Percentiles rank a stretch among this genome's conserved stretches.
These are phyloP conservation scores for Botryotinia narcissicola DNA, from an alignment of 2,329 filamentous ascomycete species.

Conservation along the genomic window DNA sequence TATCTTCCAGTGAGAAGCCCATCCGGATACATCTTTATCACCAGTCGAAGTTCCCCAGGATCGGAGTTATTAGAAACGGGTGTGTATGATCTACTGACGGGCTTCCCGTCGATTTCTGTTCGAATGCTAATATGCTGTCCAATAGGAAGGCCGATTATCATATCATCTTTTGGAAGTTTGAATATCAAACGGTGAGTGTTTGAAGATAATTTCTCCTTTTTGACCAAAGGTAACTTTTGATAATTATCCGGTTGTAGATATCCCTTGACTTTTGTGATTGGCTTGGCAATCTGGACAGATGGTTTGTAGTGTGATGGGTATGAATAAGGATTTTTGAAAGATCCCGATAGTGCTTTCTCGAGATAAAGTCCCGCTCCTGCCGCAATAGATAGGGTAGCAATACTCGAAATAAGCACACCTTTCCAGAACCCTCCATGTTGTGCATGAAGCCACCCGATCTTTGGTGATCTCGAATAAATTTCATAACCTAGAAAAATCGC, in stretches of 20 bases:
- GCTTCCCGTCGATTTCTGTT: slow-evolving; percentile 38
- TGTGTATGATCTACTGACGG: slow-evolving; percentile 43
- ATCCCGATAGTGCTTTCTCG: slow-evolving; percentile 11
- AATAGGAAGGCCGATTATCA: slow-evolving; percentile 43
- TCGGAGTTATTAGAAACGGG: slow-evolving; percentile 51
- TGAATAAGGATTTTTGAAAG: slow-evolving; percentile 21
- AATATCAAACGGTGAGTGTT: slow-evolving; percentile 34
- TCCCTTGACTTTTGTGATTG: slow-evolving; percentile 19
- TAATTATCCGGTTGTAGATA: slow-evolving; percentile 26
- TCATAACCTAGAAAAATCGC: slow-evolving; percentile 19
- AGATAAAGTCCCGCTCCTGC: slow-evolving; percentile 19
- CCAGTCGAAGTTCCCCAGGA: slow-evolving; percentile 49
- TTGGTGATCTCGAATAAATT: slow-evolving; percentile 12
- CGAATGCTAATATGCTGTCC: slow-evolving; percentile 44
- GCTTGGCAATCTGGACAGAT: slow-evolving; percentile 18
- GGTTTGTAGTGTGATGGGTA: slow-evolving; percentile 23
- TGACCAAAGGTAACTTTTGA: slow-evolving; percentile 26
- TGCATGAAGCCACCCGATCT: slow-evolving; percentile 20
- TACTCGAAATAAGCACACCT: slow-evolving; percentile 22
- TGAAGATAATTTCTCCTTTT: slow-evolving; percentile 26
- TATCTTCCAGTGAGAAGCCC: slow-evolving; percentile 51
- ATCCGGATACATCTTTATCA: slow-evolving; percentile 52
- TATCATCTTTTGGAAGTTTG: slow-evolving; percentile 36
- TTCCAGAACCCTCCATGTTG: slow-evolving; percentile 39
- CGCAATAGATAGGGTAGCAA: slow-evolving; percentile 12